A percentile compares a stretch with the other conserved stretches of the same genome.
Conservation (phyloP, 1,284 basidiomycete species). For the Lignosus rhinocerotis region DNA sequence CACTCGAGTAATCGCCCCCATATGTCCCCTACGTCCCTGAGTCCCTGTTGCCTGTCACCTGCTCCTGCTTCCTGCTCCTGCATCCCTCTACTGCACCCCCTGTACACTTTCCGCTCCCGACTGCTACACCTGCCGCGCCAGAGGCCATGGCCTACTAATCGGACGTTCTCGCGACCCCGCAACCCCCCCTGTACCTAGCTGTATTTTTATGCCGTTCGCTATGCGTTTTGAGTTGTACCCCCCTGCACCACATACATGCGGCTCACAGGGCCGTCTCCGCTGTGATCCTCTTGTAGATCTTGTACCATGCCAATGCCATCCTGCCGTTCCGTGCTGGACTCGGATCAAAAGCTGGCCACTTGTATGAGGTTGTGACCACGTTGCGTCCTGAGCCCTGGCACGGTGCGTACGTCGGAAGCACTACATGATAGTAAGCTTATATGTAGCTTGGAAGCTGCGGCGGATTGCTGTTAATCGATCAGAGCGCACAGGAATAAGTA, state of each 20-base stretch:
- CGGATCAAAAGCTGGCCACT: background rate
- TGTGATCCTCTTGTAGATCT: conserved; percentile 6
- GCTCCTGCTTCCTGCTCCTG: background rate
- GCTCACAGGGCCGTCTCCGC: conserved; percentile 7
- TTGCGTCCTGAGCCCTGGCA: too few relatives aligned
- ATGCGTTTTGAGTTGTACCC: too few relatives aligned
- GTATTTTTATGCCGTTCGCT: conserved; percentile 15
- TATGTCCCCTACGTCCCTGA: background rate
- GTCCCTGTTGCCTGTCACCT: too few relatives aligned
- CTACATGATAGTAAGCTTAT: too few relatives aligned
- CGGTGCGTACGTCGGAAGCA: too few relatives aligned
- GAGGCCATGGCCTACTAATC: conserved; percentile 7
- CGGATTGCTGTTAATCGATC: too few relatives aligned
- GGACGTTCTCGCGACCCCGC: conserved; percentile 17
- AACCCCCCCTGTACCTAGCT: conserved; percentile 20
- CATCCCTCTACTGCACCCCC: background rate
- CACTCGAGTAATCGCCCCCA: conserved; percentile 5
- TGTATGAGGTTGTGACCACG: background rate
- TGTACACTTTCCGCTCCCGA: background rate
- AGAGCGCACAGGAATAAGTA: too few relatives aligned
- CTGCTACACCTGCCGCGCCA: background rate
- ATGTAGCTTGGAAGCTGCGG: too few relatives aligned
- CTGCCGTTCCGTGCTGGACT: background rate
- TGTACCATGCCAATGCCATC: conserved; percentile 17
- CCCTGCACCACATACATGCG: too few relatives aligned